Evolutionary conservation across 1,284 basidiomycete genomes (phyloP).

Genomic region (Agroathelia rolfsii): DNA sequence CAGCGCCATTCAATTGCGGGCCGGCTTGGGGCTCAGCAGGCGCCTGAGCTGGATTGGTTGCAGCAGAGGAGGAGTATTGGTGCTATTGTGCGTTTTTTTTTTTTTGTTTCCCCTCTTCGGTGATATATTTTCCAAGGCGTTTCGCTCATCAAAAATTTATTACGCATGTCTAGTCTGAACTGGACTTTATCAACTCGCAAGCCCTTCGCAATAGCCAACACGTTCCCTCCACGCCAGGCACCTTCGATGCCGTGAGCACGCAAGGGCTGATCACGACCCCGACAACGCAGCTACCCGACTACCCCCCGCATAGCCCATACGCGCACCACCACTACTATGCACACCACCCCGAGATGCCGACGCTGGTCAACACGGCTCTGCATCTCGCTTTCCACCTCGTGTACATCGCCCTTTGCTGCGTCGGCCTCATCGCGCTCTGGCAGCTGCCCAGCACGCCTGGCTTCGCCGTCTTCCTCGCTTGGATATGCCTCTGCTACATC

Average conservation of each 20-base stretch:
- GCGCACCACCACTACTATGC: too few relatives aligned
- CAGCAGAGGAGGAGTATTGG: conserved; percentile 58
- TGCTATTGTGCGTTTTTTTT: conserved; percentile 43
- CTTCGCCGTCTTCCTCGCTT: conserved; percentile 59
- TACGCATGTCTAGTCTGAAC: conserved; percentile 52
- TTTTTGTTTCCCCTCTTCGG: conserved; percentile 11
- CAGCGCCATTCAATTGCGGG: too few relatives aligned
- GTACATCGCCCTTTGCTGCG: conserved; percentile 45
- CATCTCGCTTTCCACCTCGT: conserved; percentile 48
- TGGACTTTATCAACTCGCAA: conserved; percentile 51
- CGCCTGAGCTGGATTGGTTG: conserved; percentile 74
- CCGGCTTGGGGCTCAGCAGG: too few relatives aligned
- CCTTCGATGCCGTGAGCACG: conserved; percentile 37
- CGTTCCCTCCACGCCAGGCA: conserved; percentile 39
- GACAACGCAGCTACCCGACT: conserved; percentile 11
- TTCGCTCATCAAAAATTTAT: too few relatives aligned
- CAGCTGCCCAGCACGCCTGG: conserved; percentile 36
- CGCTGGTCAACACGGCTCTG: conserved; percentile 28
- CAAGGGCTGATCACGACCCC: conserved; percentile 26
- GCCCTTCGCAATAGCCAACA: conserved; percentile 28
- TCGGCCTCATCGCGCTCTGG: conserved; percentile 53
- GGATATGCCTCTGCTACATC: conserved; percentile 48
- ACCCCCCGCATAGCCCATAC: too few relatives aligned
- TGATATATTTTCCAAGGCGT: conserved; percentile 12
- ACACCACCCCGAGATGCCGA: conserved; percentile 29